These are phyloP conservation scores for Phlebiopsis flavidoalba DNA, from an alignment of 768 basidiomycete species.

Conservation along the genomic window DNA sequence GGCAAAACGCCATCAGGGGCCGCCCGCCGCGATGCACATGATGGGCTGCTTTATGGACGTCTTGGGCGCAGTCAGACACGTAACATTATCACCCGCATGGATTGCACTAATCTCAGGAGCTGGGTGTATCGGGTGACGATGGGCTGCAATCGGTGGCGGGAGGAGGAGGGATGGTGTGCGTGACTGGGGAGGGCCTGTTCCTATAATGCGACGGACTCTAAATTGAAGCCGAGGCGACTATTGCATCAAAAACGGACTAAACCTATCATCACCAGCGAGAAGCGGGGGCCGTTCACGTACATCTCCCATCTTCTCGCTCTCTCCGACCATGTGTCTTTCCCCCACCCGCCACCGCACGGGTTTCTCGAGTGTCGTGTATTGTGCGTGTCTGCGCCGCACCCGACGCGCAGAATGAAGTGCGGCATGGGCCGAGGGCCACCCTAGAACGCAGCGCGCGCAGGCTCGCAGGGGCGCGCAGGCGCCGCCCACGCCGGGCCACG, in stretches of 20 bases:
- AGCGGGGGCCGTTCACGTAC: neutral
- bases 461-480: neutral
- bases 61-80: slow-evolving; percentile 28
- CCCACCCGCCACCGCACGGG: too few relatives aligned
- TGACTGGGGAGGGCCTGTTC: neutral
- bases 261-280: slow-evolving; percentile 1
- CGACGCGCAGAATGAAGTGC: neutral
- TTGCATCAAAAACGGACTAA: neutral
- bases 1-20: slow-evolving; percentile 75
- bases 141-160: slow-evolving; percentile 15
- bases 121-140: slow-evolving; percentile 43
- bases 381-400: neutral
- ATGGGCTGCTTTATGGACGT: slow-evolving; percentile 54
- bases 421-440: neutral
- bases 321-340: neutral
- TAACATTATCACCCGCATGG: neutral
- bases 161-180: neutral
- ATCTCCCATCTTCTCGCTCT: neutral
- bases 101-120: slow-evolving; percentile 41
- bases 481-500: neutral
- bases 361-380: neutral
- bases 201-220: neutral
- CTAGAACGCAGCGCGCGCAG: neutral
- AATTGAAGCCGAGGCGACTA: slow-evolving; percentile 2
- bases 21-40: slow-evolving; percentile 49